Conservation (phyloP, 2,329 filamentous ascomycete genomes). For the Fusarium dimerum region DNA sequence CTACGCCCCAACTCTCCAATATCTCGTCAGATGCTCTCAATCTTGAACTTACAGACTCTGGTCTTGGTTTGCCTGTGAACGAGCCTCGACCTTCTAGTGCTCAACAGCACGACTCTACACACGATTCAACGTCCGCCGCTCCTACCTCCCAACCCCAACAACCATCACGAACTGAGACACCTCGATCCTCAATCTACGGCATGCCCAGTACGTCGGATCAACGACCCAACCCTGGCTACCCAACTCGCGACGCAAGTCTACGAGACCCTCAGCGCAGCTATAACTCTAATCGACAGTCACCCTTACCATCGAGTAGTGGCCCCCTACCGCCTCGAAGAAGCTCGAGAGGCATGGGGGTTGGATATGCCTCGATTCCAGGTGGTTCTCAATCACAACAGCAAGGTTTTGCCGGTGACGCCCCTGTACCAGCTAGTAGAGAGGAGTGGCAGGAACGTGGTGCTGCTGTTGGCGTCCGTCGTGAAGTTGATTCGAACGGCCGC, state of each 20-base stretch:
- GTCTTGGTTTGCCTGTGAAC: conserved; percentile 20
- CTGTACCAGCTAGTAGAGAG: conserved; percentile 65
- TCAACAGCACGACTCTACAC: conserved; percentile 14
- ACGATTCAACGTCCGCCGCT: conserved; percentile 13
- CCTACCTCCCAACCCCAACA: conserved; percentile 18
- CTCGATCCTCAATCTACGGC: conserved; percentile 53
- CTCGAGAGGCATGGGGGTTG: conserved; percentile 69
- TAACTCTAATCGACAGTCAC: conserved; percentile 58
- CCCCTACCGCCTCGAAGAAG: conserved; percentile 73
- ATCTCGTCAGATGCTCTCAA: conserved; percentile 23
- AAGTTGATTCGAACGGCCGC: conserved; percentile 82
- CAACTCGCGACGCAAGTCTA: conserved; percentile 68
- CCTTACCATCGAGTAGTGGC: conserved; percentile 49
- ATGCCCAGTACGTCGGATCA: conserved; percentile 62
- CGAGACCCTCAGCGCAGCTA: conserved; percentile 63
- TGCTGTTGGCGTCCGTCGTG: conserved; percentile 78
- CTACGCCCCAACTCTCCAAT: conserved; percentile 19
- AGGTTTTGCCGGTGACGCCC: conserved; percentile 42
- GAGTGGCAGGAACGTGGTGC: conserved; percentile 96
- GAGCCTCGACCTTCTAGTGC: conserved; percentile 23
- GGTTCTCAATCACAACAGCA: conserved; percentile 27
- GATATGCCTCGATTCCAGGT: conserved; percentile 43
- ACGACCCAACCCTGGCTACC: conserved; percentile 51
- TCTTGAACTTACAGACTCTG: conserved; percentile 25
- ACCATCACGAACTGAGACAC: conserved; percentile 20